Conservation (phyloP, 306 rosid genomes). For the Quercus bicolor region DNA sequence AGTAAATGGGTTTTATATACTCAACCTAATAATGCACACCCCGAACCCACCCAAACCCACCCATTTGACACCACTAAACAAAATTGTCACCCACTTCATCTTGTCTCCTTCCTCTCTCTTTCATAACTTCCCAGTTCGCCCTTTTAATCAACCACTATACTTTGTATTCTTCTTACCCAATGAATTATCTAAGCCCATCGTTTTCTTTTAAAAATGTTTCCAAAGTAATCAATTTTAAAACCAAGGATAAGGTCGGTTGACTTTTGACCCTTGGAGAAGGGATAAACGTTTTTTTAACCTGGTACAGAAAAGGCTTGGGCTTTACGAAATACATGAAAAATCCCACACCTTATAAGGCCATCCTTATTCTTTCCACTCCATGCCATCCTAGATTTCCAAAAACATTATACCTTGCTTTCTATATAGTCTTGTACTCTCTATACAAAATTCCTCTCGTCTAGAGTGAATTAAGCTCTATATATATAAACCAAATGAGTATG, state of each 20-base stretch:
- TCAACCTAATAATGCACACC: too few species aligned
- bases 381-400: too few species aligned
- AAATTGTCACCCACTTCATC: too few species aligned
- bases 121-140: too few species aligned
- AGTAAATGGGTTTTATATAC: too few species aligned
- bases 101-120: too few species aligned
- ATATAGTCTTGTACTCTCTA: neutral
- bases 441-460: neutral
- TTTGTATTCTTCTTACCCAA: too few species aligned
- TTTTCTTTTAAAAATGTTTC: neutral
- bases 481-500: slow-evolving; percentile 1
- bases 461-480: neutral
- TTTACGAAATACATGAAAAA: neutral
- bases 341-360: neutral
- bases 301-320: neutral
- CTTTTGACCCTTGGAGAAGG: slow-evolving; percentile 1
- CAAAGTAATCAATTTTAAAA: neutral
- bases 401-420: neutral
- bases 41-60: too few species aligned
- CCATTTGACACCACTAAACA: too few species aligned
- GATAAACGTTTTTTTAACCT: neutral
- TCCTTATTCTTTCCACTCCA: neutral
- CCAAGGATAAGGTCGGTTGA: neutral
- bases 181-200: too few species aligned
- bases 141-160: too few species aligned